phyloP scores from a whole-genome alignment of 2,329 filamentous ascomycete species.

The Beauveria australis region DNA sequence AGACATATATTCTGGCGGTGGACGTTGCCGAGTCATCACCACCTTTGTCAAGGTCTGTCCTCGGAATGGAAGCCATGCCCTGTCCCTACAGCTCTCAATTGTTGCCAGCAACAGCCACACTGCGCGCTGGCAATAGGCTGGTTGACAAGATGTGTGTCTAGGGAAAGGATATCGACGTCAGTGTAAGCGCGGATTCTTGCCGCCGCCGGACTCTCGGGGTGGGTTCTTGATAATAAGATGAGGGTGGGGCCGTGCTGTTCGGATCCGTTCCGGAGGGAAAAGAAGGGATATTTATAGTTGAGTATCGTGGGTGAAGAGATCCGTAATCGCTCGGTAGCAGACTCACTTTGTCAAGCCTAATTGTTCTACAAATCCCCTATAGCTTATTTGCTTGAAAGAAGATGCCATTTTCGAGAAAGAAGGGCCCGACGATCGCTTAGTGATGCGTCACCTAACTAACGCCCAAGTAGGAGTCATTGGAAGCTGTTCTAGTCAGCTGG shows the following conservation, averaged over 20 bases:
- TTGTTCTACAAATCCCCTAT: too few species aligned
- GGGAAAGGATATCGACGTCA: not conserved
- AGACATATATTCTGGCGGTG: slow-evolving; percentile 2
- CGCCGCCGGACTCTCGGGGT: not conserved
- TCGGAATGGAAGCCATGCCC: not conserved
- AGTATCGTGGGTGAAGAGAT: too few species aligned
- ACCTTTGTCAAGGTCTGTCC: not conserved
- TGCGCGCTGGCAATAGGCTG: too few species aligned
- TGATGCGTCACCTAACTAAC: not conserved
- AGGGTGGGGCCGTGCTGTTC: slow-evolving; percentile 1
- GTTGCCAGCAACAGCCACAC: too few species aligned
- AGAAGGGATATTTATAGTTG: not conserved
- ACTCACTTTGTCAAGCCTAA: too few species aligned
- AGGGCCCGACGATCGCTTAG: not conserved
- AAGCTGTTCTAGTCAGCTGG: not conserved
- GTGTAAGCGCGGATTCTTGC: slow-evolving; percentile 5
- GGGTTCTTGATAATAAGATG: not conserved
- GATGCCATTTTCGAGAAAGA: not conserved
- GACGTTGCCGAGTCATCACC: not conserved
- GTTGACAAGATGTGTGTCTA: too few species aligned
- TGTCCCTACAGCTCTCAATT: not conserved
- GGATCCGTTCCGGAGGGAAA: not conserved
- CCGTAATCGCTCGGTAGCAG: too few species aligned
- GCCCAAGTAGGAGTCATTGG: not conserved
- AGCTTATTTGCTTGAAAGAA: not conserved